Base-by-base conservation (phyloP, 176 grass and related monocot species). In the Elymus sibiricus region DNA sequence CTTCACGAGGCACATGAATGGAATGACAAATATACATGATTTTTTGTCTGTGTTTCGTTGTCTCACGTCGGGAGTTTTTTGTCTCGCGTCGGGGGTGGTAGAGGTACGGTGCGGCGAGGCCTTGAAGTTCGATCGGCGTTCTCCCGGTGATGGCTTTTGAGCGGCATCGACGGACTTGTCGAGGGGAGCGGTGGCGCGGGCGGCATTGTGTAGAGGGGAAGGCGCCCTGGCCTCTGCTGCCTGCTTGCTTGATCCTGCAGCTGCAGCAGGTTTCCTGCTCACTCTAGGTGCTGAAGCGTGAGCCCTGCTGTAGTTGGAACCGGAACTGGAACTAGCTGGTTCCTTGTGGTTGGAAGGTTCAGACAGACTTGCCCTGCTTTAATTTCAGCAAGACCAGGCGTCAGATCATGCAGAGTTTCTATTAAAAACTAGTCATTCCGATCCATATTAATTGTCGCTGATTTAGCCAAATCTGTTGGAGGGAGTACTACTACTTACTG, bases 281-380 rank as follows among this genome's bases (percentile, higher is more conserved):
- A 94, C 94, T 59, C 88, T 91, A 12, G 89, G 84, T 17, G 70
- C 78, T 68, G 73, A 53, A 76, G 90, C 64, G 31, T 63, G 83
- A 11, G 87, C 86, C 75, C 80, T 82, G 61, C 61, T 79, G 25
- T 65, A 19, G 59, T 21, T 79, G 77, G 53, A 58, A 51, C 47
- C 0, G 15, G 76, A 25, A 14, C 1, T 42, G 35, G 58, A 15
- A 26, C 0, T 63, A 1, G 86, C 25, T 5, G 89, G 78, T 3
- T 85, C 84, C 49, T 84, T 91, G 64, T 65, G 70, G 53, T 29
- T 85, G 42, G 84, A 83, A 79, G 86, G 19, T 72, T 95, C 91
- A 17, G 88, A 16, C 51, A 91, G 39, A 14, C 27, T 56, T 51
- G 72, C 44, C 79, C 86, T 95, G 74, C 6, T 77, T 76, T 76